Conservation (phyloP, 768 basidiomycete genomes). For the Mycena rosella region DNA sequence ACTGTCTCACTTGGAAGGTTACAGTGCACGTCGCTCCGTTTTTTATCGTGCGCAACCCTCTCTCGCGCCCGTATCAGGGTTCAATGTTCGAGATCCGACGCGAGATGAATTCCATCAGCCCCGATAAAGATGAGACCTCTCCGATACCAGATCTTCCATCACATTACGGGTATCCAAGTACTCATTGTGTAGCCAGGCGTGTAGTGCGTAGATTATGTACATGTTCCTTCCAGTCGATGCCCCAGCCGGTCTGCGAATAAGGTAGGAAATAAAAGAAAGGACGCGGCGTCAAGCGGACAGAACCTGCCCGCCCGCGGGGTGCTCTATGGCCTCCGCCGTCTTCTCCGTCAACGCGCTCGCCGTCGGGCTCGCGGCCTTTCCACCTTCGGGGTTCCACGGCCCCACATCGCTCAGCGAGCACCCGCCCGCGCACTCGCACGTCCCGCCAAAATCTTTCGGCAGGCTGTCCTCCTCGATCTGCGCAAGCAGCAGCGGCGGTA, state of each 20-base stretch:
- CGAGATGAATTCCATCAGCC: no score
- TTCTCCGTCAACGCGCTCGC: slow-evolving; percentile 26
- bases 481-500: slow-evolving; percentile 80
- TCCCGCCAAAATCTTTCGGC: slow-evolving; percentile 88
- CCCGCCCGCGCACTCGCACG: slow-evolving; percentile 80
- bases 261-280: not conserved
- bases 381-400: slow-evolving; percentile 32
- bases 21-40: no score
- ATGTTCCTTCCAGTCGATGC: no score
- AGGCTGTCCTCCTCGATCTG: slow-evolving; percentile 89
- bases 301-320: slow-evolving; percentile 16
- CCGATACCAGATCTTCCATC: not conserved
- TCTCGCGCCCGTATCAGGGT: no score
- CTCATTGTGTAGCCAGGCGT: not conserved
- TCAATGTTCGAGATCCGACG: no score
- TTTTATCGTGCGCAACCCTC: no score
- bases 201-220: slow-evolving; percentile 27
- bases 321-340: slow-evolving; percentile 7
- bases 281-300: slow-evolving; percentile 12
- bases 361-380: slow-evolving; percentile 8
- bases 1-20: no score
- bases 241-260: slow-evolving; percentile 4
- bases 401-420: slow-evolving; percentile 75
- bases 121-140: no score
- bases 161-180: not conserved